A percentile compares a stretch with the other conserved stretches of the same genome.
Conservation (phyloP, 441 rosid species). For the Populus hybrid region DNA sequence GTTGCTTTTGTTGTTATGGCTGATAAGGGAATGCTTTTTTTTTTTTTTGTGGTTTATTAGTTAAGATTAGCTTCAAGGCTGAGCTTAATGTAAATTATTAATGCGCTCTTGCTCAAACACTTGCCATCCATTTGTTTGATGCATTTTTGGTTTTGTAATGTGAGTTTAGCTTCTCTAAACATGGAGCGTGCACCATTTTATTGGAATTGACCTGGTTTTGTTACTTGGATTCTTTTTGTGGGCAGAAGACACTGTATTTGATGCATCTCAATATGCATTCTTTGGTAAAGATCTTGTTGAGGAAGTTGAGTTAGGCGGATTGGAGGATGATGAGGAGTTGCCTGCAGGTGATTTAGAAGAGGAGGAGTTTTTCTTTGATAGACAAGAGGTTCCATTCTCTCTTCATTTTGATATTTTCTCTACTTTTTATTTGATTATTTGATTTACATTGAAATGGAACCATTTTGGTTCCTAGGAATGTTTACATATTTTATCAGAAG, state of each 20-base stretch:
- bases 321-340: slow-evolving; percentile 71
- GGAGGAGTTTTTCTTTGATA: slow-evolving; percentile 63
- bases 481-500: not conserved
- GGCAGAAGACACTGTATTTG: slow-evolving; percentile 64
- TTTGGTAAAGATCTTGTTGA: slow-evolving; percentile 81
- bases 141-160: not conserved
- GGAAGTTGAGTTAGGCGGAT: slow-evolving; percentile 94
- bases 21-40: not conserved
- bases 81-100: not conserved
- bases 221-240: not conserved
- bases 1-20: not conserved
- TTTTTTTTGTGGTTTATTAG: too few relatives aligned
- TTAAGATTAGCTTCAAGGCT: not conserved
- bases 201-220: not conserved
- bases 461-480: not conserved
- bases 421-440: not conserved
- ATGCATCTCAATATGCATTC: slow-evolving; percentile 96
- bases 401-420: not conserved
- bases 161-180: not conserved
- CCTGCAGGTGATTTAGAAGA: slow-evolving; percentile 49
- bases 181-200: not conserved
- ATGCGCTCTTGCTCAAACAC: not conserved
- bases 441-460: not conserved
- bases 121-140: not conserved
- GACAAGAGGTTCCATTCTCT: slow-evolving; percentile 55